Base-by-base conservation (phyloP, 495 filamentous ascomycete genomes). In the Pseudomonodictys pantanalensis region DNA sequence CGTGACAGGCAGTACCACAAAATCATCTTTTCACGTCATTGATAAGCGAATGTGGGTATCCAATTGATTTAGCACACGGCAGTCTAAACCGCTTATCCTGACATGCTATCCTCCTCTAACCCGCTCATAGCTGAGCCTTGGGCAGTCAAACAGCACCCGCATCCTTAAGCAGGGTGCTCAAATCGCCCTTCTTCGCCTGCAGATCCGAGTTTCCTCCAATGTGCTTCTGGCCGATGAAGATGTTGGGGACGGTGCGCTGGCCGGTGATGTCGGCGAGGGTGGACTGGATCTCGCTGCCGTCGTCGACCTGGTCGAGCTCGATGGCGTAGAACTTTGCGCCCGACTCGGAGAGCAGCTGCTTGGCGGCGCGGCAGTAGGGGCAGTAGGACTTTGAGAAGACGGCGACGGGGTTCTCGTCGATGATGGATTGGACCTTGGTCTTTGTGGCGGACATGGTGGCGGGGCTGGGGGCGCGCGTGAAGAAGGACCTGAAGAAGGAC, bases 321-420 rank as follows among this genome's bases (percentile, higher is more conserved):
- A 96, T 76, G 28, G 76, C 61, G 65, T 79, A 83, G 73, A 82
- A 90, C 69, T 91, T 89, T 42, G 89, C 91, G 62, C 84, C 83
- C 56, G 82, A 45, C 33, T 84, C 75, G 64, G 75, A 79, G 65
- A 99, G 78, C 33, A 90, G 77, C 9, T 72, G 49, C 83, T 97
- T 97, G 62, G 85, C 83, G 52, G 91, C 80, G 28, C 71, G 76
- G 80, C 92, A 97, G 83, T 95, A 92, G n/a, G 92, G 92, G 81
- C 93, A 99, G 76, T 88, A 96, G 12, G 86, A 89, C 77, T 99
- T 99, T 72, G 84, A 89, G 82, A 98, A 98, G 64, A 98, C 88
- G 59, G 92, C 89, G 68, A 97, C 93, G 59, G 85, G 79, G 75
- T 97, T 92, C 64, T 96, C 87, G 70, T 96, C 82, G 69, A 99